phyloP scores from a whole-genome alignment of 1,284 basidiomycete species.

The Cutaneotrichosporon curvatum region DNA sequence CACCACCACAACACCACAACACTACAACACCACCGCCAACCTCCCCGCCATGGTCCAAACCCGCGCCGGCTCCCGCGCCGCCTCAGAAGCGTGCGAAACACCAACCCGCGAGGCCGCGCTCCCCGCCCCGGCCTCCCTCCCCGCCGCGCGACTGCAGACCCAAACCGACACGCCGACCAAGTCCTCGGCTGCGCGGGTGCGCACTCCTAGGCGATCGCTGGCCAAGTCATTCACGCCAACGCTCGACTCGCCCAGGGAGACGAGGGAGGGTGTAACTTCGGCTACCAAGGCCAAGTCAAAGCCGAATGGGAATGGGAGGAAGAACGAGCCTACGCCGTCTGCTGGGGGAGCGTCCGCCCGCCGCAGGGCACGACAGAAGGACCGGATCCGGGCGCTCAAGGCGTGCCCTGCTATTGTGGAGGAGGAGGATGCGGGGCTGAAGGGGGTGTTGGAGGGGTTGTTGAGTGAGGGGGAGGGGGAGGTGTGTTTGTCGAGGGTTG shows the following conservation, averaged over 20 bases:
- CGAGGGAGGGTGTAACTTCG: neutral
- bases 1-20: too few species aligned
- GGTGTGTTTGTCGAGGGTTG: too few species aligned
- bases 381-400: constrained; percentile 4
- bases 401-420: too few species aligned
- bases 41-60: constrained; percentile 10
- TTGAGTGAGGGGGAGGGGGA: too few species aligned
- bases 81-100: constrained; percentile 7
- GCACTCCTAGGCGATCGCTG: neutral
- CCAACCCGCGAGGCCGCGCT: neutral
- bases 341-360: constrained; percentile 1
- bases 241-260: neutral
- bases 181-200: neutral
- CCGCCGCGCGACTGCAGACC: neutral
- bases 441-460: too few species aligned
- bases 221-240: neutral
- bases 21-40: neutral
- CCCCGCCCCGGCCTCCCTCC: neutral
- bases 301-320: neutral
- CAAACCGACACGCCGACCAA: neutral
- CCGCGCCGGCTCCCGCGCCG: constrained; percentile 8
- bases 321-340: neutral
- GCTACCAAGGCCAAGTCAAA: neutral
- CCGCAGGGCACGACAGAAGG: constrained; percentile 8
- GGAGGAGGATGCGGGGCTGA: too few species aligned